phyloP scores from a whole-genome alignment of 257 asterid species.

The Cordia subcordata region DNA sequence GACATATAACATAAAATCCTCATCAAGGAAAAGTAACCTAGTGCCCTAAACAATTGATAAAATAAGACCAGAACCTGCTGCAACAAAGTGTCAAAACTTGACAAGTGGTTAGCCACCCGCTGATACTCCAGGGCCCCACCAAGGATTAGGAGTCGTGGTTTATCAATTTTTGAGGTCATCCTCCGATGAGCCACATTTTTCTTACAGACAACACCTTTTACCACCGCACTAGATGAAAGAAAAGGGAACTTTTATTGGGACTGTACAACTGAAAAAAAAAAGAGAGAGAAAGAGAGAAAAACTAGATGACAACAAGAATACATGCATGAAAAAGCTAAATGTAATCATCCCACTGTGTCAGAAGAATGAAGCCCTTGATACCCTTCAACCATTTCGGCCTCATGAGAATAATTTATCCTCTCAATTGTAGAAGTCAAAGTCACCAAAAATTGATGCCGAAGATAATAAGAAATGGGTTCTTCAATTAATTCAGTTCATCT shows the following conservation, averaged over 20 bases:
- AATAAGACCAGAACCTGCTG: slow-evolving; percentile 56
- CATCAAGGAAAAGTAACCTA: slow-evolving; percentile 1
- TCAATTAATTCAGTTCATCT: too few species aligned
- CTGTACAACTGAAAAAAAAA: neutral
- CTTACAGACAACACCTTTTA: slow-evolving; percentile 76
- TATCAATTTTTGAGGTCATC: slow-evolving; percentile 61
- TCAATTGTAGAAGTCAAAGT: too few species aligned
- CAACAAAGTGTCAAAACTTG: slow-evolving; percentile 72
- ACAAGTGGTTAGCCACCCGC: slow-evolving; percentile 69
- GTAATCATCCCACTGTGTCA: too few species aligned
- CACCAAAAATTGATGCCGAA: too few species aligned
- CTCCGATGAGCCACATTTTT: slow-evolving; percentile 79
- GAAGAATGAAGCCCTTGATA: too few species aligned
- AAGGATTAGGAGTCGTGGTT: slow-evolving; percentile 58
- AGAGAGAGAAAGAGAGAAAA: slow-evolving; percentile 15
- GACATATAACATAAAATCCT: slow-evolving; percentile 8
- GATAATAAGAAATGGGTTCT: too few species aligned
- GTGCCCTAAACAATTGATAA: neutral
- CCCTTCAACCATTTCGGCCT: too few species aligned
- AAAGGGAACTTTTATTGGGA: slow-evolving; percentile 22
- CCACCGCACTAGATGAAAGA: slow-evolving; percentile 44
- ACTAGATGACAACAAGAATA: slow-evolving; percentile 3
- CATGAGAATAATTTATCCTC: too few species aligned
- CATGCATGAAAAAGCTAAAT: too few species aligned
- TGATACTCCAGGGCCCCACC: slow-evolving; percentile 89